These are phyloP conservation scores for Kwoniella sp. DNA, from an alignment of 768 basidiomycete genomes.

Conservation along the genomic window DNA sequence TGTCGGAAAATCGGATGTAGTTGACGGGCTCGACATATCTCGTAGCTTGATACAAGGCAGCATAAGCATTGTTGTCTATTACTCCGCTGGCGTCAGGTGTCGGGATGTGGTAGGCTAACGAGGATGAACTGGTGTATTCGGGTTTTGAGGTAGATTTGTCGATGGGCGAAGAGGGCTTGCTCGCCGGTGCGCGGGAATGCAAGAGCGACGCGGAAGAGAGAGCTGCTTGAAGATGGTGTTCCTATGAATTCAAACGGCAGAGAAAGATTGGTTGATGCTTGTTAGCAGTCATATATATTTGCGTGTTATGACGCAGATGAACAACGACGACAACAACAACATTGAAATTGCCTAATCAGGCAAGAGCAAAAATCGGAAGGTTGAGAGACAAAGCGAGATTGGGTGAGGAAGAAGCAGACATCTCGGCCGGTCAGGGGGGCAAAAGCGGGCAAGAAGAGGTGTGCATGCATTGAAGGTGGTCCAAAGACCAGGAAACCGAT, in stretches of 20 bases:
- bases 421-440: not conserved
- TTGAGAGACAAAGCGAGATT: conserved; percentile 5
- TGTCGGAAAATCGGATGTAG: conserved; percentile 79
- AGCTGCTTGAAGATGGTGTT: conserved; percentile 59
- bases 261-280: not conserved
- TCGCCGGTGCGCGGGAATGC: conserved; percentile 38
- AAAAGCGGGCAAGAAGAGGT: not conserved
- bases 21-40: conserved; percentile 76
- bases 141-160: conserved; percentile 30
- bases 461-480: not conserved
- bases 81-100: conserved; percentile 85
- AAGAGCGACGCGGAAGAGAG: conserved; percentile 56
- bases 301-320: not conserved
- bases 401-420: not conserved
- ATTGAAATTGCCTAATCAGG: conserved; percentile 18
- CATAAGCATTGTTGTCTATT: conserved; percentile 68
- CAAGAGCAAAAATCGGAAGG: not conserved
- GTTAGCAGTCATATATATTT: not conserved
- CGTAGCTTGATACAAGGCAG: conserved; percentile 68
- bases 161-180: conserved; percentile 37
- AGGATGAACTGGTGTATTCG: conserved; percentile 53
- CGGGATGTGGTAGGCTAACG: conserved; percentile 70
- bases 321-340: conserved; percentile 13
- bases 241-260: conserved; percentile 35
- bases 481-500: not conserved